Percentiles rank a stretch among this genome's conserved stretches.
phyloP scores from a whole-genome alignment of 2,329 filamentous ascomycete species.

The Talaromyces albobiverticillius region DNA sequence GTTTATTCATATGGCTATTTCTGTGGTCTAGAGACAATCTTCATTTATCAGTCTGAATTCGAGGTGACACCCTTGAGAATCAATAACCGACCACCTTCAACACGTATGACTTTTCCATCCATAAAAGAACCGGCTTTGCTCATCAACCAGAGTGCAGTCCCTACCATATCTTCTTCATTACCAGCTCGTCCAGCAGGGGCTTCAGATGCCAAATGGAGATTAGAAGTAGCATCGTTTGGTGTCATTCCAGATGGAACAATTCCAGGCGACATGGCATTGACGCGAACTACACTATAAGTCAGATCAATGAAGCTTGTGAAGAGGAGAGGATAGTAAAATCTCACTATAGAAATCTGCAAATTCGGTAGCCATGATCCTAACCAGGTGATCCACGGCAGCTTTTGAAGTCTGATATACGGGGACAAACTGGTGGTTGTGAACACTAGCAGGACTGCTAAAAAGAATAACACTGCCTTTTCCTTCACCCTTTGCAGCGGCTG shows the following conservation, averaged over 20 bases:
- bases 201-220: neutral
- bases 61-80: conserved; percentile 6
- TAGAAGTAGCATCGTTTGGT: neutral
- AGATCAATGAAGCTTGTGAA: neutral
- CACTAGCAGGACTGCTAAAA: conserved; percentile 21
- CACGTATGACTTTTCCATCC: conserved; percentile 42
- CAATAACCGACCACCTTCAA: neutral
- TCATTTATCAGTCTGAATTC: neutral
- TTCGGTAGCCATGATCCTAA: conserved; percentile 2
- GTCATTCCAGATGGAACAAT: conserved; percentile 5
- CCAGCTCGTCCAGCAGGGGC: conserved; percentile 35
- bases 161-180: conserved; percentile 45
- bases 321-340: neutral
- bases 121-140: conserved; percentile 51
- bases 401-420: conserved; percentile 18
- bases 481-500: conserved; percentile 17
- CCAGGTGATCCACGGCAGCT: conserved; percentile 7
- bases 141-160: conserved; percentile 50
- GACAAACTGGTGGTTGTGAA: conserved; percentile 20
- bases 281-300: neutral
- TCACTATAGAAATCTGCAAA: conserved; percentile 6
- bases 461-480: conserved; percentile 20
- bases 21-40: too few relatives aligned
- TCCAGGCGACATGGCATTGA: conserved; percentile 3
- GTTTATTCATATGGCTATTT: too few relatives aligned